Percentiles rank a stretch among this genome's conserved stretches.
Evolutionary conservation across 2,329 filamentous ascomycete species (phyloP).

Genomic region (Acarospora socialis): DNA sequence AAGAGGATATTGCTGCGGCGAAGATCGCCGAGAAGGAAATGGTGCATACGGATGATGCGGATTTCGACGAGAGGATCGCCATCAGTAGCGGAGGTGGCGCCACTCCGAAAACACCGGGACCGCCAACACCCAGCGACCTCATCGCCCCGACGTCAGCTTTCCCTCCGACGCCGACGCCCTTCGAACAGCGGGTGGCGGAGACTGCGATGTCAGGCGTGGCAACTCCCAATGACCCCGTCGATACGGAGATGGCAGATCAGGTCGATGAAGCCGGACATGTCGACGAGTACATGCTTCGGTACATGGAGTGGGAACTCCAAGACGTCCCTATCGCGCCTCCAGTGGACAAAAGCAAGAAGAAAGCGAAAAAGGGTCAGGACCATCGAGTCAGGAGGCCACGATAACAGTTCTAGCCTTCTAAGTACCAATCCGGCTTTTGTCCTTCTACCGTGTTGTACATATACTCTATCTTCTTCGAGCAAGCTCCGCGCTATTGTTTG

Average conservation of each 20-base stretch:
- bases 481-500: too few species aligned
- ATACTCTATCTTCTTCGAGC: too few species aligned
- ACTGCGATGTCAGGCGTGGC: constrained; percentile 7
- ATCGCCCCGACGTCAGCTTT: constrained; percentile 4
- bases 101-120: constrained; percentile 7
- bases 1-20: constrained; percentile 79
- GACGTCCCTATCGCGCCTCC: constrained; percentile 35
- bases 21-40: constrained; percentile 80
- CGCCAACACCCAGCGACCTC: constrained; percentile 6
- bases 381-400: constrained; percentile 25
- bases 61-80: constrained; percentile 55
- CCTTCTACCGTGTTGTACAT: too few species aligned
- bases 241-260: neutral
- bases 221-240: constrained; percentile 1
- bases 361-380: constrained; percentile 33
- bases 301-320: constrained; percentile 47
- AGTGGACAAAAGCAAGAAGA: constrained; percentile 34
- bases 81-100: constrained; percentile 2
- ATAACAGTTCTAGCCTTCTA: constrained; percentile 7
- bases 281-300: constrained; percentile 60
- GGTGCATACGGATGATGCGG: constrained; percentile 65
- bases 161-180: too few species aligned
- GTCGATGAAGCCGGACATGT: constrained; percentile 25
- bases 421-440: too few species aligned
- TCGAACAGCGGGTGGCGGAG: constrained; percentile 7